These are phyloP conservation scores for Cutaneotrichosporon dermatis DNA, from an alignment of 1,284 basidiomycete species.

Conservation along the genomic window DNA sequence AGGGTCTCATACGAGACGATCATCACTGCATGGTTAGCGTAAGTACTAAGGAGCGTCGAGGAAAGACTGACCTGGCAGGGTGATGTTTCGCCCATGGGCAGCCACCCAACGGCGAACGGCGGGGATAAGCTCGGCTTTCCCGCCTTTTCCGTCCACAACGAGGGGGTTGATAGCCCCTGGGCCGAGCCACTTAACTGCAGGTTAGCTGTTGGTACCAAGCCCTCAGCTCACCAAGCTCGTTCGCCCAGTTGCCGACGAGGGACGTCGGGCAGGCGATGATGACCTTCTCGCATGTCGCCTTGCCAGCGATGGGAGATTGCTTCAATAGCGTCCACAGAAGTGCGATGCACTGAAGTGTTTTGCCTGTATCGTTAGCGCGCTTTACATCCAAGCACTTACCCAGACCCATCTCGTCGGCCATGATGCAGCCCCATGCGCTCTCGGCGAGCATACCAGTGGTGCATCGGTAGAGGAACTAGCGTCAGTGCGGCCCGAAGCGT, in stretches of 20 bases:
- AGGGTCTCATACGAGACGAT: slow-evolving; percentile 98
- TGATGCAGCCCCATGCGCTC: slow-evolving; percentile 93
- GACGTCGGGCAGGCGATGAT: slow-evolving; percentile 97
- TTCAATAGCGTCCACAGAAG: slow-evolving; percentile 96
- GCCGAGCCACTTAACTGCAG: slow-evolving; percentile 84
- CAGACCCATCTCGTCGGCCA: slow-evolving; percentile 99
- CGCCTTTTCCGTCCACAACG: slow-evolving; percentile 84
- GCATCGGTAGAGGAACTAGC: slow-evolving; percentile 83
- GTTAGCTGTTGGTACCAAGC: background rate
- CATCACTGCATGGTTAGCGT: slow-evolving; percentile 66
- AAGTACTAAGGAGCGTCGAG: too few species aligned
- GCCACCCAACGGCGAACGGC: slow-evolving; percentile 82
- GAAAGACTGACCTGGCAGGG: slow-evolving; percentile 66
- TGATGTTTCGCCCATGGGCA: slow-evolving; percentile 77
- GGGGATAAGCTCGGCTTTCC: slow-evolving; percentile 70
- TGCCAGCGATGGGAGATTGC: slow-evolving; percentile 84
- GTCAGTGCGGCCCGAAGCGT: slow-evolving; percentile 17
- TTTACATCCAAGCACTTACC: slow-evolving; percentile 50
- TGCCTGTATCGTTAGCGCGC: slow-evolving; percentile 47
- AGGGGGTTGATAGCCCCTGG: slow-evolving; percentile 72
- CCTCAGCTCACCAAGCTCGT: slow-evolving; percentile 70
- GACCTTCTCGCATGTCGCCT: slow-evolving; percentile 89
- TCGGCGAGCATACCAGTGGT: slow-evolving; percentile 88
- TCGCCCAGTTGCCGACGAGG: slow-evolving; percentile 97
- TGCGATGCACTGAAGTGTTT: slow-evolving; percentile 94